A percentile compares a stretch with the other conserved stretches of the same genome.
phyloP scores from a whole-genome alignment of 768 basidiomycete genomes.

The Suillus sp. region DNA sequence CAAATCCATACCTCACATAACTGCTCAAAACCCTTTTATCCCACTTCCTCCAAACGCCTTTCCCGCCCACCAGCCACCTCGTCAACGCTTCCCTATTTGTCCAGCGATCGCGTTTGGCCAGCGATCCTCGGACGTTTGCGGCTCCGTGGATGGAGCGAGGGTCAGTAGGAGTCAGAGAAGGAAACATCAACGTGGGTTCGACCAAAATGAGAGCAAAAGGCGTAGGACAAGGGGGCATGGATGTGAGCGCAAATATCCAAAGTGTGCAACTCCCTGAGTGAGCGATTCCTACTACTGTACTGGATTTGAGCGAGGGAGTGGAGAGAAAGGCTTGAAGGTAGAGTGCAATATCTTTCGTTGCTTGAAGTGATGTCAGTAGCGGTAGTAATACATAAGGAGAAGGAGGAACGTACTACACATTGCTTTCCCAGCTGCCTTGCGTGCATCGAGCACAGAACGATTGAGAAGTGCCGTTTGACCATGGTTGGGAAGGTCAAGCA shows the following conservation, averaged over 20 bases:
- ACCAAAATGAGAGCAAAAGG: conserved; percentile 25
- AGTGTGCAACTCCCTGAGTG: conserved; percentile 34
- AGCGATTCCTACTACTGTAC: conserved; percentile 27
- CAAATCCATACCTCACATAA: neutral
- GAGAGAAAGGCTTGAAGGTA: conserved; percentile 30
- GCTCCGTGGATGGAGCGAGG: conserved; percentile 32
- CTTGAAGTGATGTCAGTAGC: conserved; percentile 15
- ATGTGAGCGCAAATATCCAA: conserved; percentile 12
- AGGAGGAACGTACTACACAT: conserved; percentile 25
- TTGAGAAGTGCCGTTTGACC: conserved; percentile 38
- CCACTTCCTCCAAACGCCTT: conserved; percentile 7
- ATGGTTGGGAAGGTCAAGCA: conserved; percentile 39
- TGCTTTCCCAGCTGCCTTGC: conserved; percentile 21
- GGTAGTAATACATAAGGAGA: neutral
- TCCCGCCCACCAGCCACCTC: conserved; percentile 20
- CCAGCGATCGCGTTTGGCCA: conserved; percentile 31
- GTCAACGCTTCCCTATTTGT: conserved; percentile 22
- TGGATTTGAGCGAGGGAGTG: conserved; percentile 25
- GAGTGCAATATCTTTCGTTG: conserved; percentile 24
- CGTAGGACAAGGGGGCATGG: neutral
- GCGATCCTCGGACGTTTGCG: conserved; percentile 32
- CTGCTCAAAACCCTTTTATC: neutral
- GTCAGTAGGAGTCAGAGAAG: conserved; percentile 28
- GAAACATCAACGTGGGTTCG: conserved; percentile 37
- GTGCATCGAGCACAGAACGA: conserved; percentile 26